These are phyloP conservation scores for Cyberlindnera maclurae DNA, from an alignment of 805 yeast species.

Conservation along the genomic window DNA sequence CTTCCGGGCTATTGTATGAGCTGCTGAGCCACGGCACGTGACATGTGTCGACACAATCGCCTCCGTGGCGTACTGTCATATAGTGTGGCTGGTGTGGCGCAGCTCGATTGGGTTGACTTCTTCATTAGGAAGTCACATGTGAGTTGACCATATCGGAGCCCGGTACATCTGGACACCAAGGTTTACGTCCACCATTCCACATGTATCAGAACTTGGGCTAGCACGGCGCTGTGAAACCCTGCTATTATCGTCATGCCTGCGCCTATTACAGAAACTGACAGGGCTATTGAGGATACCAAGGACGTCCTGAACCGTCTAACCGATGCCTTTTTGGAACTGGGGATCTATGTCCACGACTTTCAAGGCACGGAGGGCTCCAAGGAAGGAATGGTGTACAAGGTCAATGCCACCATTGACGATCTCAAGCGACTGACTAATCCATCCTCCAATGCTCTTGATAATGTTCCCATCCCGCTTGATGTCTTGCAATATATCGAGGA, in stretches of 20 bases:
- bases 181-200: too few species aligned
- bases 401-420: slow-evolving; percentile 36
- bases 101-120: slow-evolving; percentile 2
- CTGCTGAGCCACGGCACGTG: slow-evolving; percentile 2
- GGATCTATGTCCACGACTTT: slow-evolving; percentile 88
- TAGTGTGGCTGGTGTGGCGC: slow-evolving; percentile 8
- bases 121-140: not conserved
- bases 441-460: slow-evolving; percentile 27
- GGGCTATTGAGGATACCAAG: not conserved
- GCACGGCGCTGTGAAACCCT: too few species aligned
- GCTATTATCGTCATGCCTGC: too few species aligned
- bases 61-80: not conserved
- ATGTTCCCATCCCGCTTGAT: slow-evolving; percentile 63
- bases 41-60: not conserved
- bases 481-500: slow-evolving; percentile 90
- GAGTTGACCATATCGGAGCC: not conserved
- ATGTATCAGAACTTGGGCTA: too few species aligned
- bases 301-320: not conserved
- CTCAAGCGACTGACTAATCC: slow-evolving; percentile 27
- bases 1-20: too few species aligned
- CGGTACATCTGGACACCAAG: not conserved
- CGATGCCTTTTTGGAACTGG: slow-evolving; percentile 60
- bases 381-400: slow-evolving; percentile 37
- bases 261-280: not conserved
- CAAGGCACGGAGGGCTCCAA: slow-evolving; percentile 82